Evolutionary conservation across 352 stramenopile species (phyloP).

Genomic region (Pythium rishiriense): DNA sequence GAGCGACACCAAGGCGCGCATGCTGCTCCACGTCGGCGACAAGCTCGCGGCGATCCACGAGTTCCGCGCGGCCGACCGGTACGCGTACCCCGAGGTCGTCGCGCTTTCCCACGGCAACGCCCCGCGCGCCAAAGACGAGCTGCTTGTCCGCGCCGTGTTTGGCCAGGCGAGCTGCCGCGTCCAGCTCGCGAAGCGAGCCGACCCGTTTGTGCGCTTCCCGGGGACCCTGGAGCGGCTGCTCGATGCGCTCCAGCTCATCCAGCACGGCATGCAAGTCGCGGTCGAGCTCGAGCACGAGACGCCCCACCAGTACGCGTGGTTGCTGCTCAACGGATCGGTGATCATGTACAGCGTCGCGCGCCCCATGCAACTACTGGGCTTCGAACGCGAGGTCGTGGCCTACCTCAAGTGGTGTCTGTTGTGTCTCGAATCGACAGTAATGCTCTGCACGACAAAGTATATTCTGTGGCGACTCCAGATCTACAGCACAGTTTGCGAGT

Average conservation of each 20-base stretch:
- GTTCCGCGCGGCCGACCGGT: slow-evolving; percentile 44
- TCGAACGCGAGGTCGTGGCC: slow-evolving; percentile 47
- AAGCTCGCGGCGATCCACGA: slow-evolving; percentile 48
- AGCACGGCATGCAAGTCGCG: slow-evolving; percentile 45
- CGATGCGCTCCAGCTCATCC: slow-evolving; percentile 34
- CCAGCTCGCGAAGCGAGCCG: slow-evolving; percentile 33
- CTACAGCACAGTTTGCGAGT: slow-evolving; percentile 49
- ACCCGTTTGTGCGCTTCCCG: slow-evolving; percentile 42
- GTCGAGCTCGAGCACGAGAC: slow-evolving; percentile 37
- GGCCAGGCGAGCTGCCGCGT: slow-evolving; percentile 48
- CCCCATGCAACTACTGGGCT: slow-evolving; percentile 48
- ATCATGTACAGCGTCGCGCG: slow-evolving; percentile 53
- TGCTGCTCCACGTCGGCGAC: slow-evolving; percentile 53
- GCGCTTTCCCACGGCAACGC: background rate
- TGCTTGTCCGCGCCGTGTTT: slow-evolving; percentile 47
- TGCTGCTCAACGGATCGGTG: slow-evolving; percentile 68
- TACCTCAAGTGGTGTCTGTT: slow-evolving; percentile 72
- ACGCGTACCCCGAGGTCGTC: slow-evolving; percentile 52
- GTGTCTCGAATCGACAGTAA: slow-evolving; percentile 50
- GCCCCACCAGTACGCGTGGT: slow-evolving; percentile 43
- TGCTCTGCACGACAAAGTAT: slow-evolving; percentile 64
- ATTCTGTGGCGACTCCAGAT: slow-evolving; percentile 67
- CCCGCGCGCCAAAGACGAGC: background rate
- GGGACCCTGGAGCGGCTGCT: slow-evolving; percentile 56
- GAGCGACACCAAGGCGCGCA: slow-evolving; percentile 32